These are phyloP conservation scores for Haplosporangium sp. DNA, from an alignment of 371 early-diverging fungal species.

Conservation along the genomic window DNA sequence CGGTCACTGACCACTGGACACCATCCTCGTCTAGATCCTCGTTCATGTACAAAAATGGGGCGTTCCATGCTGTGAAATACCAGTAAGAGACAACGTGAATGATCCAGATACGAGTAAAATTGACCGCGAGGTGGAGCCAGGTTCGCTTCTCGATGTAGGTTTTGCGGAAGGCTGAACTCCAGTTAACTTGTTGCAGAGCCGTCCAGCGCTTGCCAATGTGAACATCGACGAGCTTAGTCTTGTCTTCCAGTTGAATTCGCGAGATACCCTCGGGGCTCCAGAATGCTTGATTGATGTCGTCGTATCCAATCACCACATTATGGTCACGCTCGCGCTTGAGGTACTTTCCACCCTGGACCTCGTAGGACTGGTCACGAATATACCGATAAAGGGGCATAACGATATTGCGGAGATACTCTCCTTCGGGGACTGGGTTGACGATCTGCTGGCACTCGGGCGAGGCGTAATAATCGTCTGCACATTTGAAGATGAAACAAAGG, in stretches of 20 bases:
- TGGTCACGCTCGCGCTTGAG: constrained; percentile 88
- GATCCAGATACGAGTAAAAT: constrained; percentile 90
- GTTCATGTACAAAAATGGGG: constrained; percentile 71
- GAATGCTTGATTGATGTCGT: constrained; percentile 92
- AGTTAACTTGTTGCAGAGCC: constrained; percentile 73
- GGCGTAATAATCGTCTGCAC: constrained; percentile 73
- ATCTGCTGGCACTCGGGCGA: constrained; percentile 56
- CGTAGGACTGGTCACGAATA: constrained; percentile 83
- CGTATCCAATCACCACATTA: constrained; percentile 83
- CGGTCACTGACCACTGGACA: constrained; percentile 77
- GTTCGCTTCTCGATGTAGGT: constrained; percentile 91
- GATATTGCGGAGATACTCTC: constrained; percentile 77
- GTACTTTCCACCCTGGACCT: constrained; percentile 74
- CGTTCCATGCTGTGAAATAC: constrained; percentile 83
- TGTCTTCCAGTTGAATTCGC: constrained; percentile 66
- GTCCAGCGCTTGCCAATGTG: constrained; percentile 75
- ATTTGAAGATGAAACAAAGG: constrained; percentile 86
- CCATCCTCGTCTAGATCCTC: constrained; percentile 59
- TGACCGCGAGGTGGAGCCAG: constrained; percentile 86
- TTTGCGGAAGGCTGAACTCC: constrained; percentile 80
- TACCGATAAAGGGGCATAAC: constrained; percentile 83
- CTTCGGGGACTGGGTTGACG: constrained; percentile 67
- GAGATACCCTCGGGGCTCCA: constrained; percentile 81
- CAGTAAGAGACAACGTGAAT: constrained; percentile 87
- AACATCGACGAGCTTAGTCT: constrained; percentile 66